Base-by-base conservation (phyloP, 2,329 filamentous ascomycete genomes). In the Nothopassalora personata region DNA sequence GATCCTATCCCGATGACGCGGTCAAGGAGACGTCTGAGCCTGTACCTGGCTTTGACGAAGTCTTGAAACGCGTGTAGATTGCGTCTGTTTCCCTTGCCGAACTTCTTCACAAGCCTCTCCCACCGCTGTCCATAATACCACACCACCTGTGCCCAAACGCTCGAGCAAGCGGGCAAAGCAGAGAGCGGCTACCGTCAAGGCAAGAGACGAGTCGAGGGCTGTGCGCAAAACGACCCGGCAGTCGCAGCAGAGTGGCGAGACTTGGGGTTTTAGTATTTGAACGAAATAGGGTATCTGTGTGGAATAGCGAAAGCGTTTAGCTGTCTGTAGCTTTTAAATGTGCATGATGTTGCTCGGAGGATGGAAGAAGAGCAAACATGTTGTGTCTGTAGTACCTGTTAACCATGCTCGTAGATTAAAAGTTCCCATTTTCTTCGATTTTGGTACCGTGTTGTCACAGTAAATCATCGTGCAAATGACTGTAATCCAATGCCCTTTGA, bases 211-310 rank as follows among this genome's bases (percentile, higher is more conserved):
- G 45, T 46, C 43, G n/a, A 43, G 18, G 33, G 46, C 18, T 13
- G 18, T 52, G 30, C 55, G 55, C 55, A 53, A 57, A 48, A 57
- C 48, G 33, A 53, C 30, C 30, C 34, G 55, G n/a, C 34, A 31
- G 27, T 57, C 34, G 19, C 19, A 46, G 19, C 19, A 46, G 18
- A 39, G 36, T 33, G 54, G 55, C 55, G 55, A 52, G 27, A 46
- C 48, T 53, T 53, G 36, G 48, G 47, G 48, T 46, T 57, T 53
- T 23, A 31, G 36, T 57, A 28, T 39, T 47, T 50, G 43, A 46
- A 52, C 47, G 31, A 57, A 50, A 53, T 23, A 57, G 18, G 46
- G 39, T 51, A 30, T 51, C 27, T 51, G 49, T 51, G 49, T 11
- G 30, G 30, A 34, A 51, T 18, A 51, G 49, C 49, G 30, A 33